Conservation (phyloP, 164 flowering plant species). For the Macadamia integrifolia region DNA sequence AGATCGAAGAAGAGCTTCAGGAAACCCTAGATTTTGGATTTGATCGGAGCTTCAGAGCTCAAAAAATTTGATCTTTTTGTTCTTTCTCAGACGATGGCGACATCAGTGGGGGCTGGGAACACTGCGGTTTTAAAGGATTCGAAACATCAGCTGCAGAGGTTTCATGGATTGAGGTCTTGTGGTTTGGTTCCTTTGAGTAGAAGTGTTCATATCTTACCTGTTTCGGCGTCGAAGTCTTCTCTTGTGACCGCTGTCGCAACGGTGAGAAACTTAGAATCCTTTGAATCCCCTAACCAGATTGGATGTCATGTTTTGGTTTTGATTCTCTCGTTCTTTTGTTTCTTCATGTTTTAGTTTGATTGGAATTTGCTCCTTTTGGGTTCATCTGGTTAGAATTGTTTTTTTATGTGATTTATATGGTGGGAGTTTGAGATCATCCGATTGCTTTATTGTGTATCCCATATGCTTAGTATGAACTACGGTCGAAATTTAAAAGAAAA, state of each 20-base stretch:
- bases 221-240: not conserved
- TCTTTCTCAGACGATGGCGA: slow-evolving; percentile 29
- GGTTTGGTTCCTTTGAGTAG: slow-evolving; percentile 1
- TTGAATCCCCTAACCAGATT: too few relatives aligned
- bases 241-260: not conserved
- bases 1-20: not conserved
- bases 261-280: not conserved
- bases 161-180: slow-evolving; percentile 1
- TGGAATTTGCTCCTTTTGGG: not conserved
- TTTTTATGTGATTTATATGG: too few relatives aligned
- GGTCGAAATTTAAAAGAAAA: too few relatives aligned
- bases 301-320: not conserved
- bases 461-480: not conserved
- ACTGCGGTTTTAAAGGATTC: not conserved
- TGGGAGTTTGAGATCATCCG: too few relatives aligned
- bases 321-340: too few relatives aligned
- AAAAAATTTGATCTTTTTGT: not conserved
- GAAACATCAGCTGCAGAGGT: slow-evolving; percentile 1
- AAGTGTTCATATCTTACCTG: not conserved
- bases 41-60: too few relatives aligned
- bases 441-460: too few relatives aligned
- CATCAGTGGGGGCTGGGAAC: slow-evolving; percentile 39
- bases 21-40: not conserved
- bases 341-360: too few relatives aligned
- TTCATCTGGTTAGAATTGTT: too few relatives aligned